Evolutionary conservation across 2,329 filamentous ascomycete genomes (phyloP), one percentile per base, ranked within the genome.

Genomic region (Cladosporium colombiae): DNA sequence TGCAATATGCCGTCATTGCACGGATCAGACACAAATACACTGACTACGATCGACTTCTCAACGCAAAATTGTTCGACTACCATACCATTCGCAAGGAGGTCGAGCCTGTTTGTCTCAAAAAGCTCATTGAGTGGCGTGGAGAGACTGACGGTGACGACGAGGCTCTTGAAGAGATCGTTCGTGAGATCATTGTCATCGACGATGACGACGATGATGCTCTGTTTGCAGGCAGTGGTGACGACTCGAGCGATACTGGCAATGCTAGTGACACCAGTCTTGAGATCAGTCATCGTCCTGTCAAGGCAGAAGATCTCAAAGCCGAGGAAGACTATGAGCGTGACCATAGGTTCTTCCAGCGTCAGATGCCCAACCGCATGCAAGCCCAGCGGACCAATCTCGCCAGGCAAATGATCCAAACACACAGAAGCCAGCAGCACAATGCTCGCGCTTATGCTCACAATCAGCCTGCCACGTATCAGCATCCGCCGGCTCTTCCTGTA

Each of bases 11-110:
- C 46, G 85, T 86, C 31, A 83, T 85, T 52, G 86, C 87, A 35
- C 85, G 88, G 70, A 86, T 89, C 68, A 83, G 87, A 52, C 87
- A 89, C 72, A 75, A 79, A 16, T 87, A 88, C 71, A 89, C 87
- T 68, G 80, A 87, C 67, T 89, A 89, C 73, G 87, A 89, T 74
- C 80, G 80, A 53, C 78, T 88, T 50, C 77, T 89, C 44, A 83
- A 81, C 67, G 78, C 78, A 14, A 35, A 35, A 14, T 82, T 80
- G 5, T 79, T 78, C 23, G 68, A 71, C 44, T 88, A 85, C 77
- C 79, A 81, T 66, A 82, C 85, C 66, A 86, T 86, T 31, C 81
- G 87, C 66, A 76, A 78, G 44, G 73, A 78, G 40, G 84, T 88
- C 27, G 85, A 88, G 74, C 81, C 83, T 61, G 77, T 79, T 5